Base-by-base conservation (phyloP, 257 asterid genomes). In the Nicotiana benthamiana region DNA sequence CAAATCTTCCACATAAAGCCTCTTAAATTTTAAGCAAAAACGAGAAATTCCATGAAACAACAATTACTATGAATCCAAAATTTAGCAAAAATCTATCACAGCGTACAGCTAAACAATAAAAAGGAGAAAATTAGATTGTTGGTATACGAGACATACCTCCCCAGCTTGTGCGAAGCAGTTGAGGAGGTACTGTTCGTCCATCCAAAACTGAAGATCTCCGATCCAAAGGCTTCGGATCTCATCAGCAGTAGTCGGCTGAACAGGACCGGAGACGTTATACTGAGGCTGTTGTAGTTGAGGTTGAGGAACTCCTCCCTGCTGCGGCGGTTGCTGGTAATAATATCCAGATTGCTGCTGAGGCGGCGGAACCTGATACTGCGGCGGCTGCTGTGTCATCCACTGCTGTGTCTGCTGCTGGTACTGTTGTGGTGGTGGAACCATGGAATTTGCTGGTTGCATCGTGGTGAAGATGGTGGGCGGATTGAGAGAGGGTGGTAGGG, bases 201-300 rank as follows among this genome's bases (percentile, higher is more conserved):
- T 93, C 96, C 96, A 93, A 84, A 84, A 87, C 92, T 92, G 97
- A 76, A 93, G 92, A 80, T 93, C 97, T 27, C 98, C 98, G 86
- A 93, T 90, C 98, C 98, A 93, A 5, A 93, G 93, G 53, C 94
- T 84, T 52, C 96, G 90, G 79, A 91, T 74, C 88, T 93, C 98
- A 18, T 87, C 89, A 20, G 91, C 68, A 51, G 86, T 87, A 32
- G 80, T 87, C 48, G 79, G 72, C 9, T 59, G 89, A 22, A 67
- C 81, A 43, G 77, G 22, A 43, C 20, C 32, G 9, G 82, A 59
- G 0, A 86, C 82, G 18, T 86, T 79, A 80, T 90, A 90, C 62
- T 83, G 93, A 80, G 80, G 82, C 17, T 43, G 91, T 83, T 82
- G 91, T 77, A 82, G 85, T 40, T 82, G 88, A 9, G 85, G 82